phyloP scores from a whole-genome alignment of 2,329 filamentous ascomycete species.

The Pseudophaeomoniella oleicola region DNA sequence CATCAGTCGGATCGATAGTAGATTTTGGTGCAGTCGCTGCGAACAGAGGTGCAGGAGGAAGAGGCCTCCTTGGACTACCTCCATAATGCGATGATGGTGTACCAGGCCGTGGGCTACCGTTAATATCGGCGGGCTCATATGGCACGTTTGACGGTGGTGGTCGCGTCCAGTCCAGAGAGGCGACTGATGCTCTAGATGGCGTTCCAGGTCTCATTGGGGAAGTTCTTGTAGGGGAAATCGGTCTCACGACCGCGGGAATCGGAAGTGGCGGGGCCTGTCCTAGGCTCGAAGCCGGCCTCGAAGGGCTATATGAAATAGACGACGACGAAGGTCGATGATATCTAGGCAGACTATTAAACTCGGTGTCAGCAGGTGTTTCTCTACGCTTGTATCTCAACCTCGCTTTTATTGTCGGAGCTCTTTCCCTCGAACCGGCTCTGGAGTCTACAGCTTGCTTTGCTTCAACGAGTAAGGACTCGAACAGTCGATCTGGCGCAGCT shows the following conservation, averaged over 20 bases:
- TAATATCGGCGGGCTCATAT: slow-evolving; percentile 78
- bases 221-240: slow-evolving; percentile 21
- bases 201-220: slow-evolving; percentile 39
- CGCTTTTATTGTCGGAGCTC: slow-evolving; percentile 11
- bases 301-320: slow-evolving; percentile 15
- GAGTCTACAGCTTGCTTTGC: slow-evolving; percentile 6
- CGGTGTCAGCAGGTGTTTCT: slow-evolving; percentile 10
- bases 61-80: slow-evolving; percentile 69
- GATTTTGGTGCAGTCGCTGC: slow-evolving; percentile 37
- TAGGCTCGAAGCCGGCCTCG: slow-evolving; percentile 27
- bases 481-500: slow-evolving; percentile 8
- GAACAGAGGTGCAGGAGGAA: slow-evolving; percentile 82
- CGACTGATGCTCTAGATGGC: slow-evolving; percentile 31
- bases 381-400: slow-evolving; percentile 11
- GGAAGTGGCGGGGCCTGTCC: slow-evolving; percentile 25
- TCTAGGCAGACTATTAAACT: slow-evolving; percentile 11
- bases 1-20: slow-evolving; percentile 47
- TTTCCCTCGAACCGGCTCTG: slow-evolving; percentile 5
- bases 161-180: slow-evolving; percentile 45
- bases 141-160: slow-evolving; percentile 55
- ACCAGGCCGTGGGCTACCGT: slow-evolving; percentile 78
- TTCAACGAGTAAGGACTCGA: slow-evolving; percentile 8
- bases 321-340: slow-evolving; percentile 18
- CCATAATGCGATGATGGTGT: slow-evolving; percentile 83
- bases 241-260: slow-evolving; percentile 21